Evolutionary conservation across 306 rosid genomes (phyloP).

Genomic region (Quercus cerris): DNA sequence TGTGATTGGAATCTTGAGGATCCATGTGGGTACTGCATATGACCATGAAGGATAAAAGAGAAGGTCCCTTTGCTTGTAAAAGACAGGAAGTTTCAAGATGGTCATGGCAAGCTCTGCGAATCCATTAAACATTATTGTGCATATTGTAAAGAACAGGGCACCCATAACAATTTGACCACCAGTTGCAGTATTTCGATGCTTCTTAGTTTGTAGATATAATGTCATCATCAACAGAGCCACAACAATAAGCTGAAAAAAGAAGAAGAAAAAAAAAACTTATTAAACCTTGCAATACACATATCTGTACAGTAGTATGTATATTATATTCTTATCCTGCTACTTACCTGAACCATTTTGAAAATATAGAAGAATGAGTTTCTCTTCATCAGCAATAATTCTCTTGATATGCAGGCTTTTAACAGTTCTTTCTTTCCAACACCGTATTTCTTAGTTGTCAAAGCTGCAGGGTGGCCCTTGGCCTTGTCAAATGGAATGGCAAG

Average conservation of each 20-base stretch:
- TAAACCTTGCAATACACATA: no score
- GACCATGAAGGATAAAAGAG: slow-evolving; percentile 87
- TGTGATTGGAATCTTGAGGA: slow-evolving; percentile 85
- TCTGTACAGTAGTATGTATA: no score
- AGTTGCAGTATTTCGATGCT: slow-evolving; percentile 61
- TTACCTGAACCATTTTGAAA: slow-evolving; percentile 74
- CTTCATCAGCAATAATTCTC: slow-evolving; percentile 89
- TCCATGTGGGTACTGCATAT: slow-evolving; percentile 80
- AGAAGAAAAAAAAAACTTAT: not conserved
- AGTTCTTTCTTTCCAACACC: slow-evolving; percentile 69
- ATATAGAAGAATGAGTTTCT: slow-evolving; percentile 67
- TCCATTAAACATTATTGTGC: slow-evolving; percentile 79
- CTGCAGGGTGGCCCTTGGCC: slow-evolving; percentile 75
- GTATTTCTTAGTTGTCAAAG: slow-evolving; percentile 57
- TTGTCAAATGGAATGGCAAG: slow-evolving; percentile 67
- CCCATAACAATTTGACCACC: slow-evolving; percentile 71
- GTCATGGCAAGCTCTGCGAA: slow-evolving; percentile 65
- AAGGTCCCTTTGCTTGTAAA: slow-evolving; percentile 91
- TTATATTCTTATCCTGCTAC: not conserved
- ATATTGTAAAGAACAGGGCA: slow-evolving; percentile 60
- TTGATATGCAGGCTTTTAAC: slow-evolving; percentile 65
- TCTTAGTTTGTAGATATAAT: slow-evolving; percentile 62
- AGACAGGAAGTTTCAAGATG: slow-evolving; percentile 75
- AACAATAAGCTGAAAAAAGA: slow-evolving; percentile 51
- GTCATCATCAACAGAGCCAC: slow-evolving; percentile 67